These are phyloP conservation scores for Phytopythium chamaehyphon DNA, from an alignment of 352 stramenopile genomes.

Conservation along the genomic window DNA sequence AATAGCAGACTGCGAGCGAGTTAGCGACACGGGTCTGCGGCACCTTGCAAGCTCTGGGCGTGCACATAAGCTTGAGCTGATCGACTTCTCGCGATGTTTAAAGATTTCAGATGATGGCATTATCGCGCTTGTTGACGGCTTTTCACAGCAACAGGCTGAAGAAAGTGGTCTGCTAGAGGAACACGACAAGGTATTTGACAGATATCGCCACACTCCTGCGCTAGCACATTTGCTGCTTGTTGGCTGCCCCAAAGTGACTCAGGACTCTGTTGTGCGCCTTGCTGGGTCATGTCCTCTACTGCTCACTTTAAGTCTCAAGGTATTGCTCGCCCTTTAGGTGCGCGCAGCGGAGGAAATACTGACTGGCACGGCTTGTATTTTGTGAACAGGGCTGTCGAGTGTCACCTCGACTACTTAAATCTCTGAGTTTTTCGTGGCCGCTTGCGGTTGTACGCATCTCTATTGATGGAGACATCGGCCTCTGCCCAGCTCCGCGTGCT, in stretches of 20 bases:
- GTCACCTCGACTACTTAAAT: constrained; percentile 51
- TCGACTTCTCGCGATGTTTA: constrained; percentile 55
- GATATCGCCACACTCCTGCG: constrained; percentile 15
- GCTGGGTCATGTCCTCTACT: constrained; percentile 63
- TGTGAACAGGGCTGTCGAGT: constrained; percentile 45
- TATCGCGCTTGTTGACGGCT: constrained; percentile 44
- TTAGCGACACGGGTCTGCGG: constrained; percentile 53
- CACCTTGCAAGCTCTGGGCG: constrained; percentile 30
- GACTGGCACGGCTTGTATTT: too few relatives aligned
- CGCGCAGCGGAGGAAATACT: too few relatives aligned
- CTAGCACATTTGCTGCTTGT: constrained; percentile 55
- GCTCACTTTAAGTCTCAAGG: constrained; percentile 58
- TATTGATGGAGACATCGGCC: constrained; percentile 35
- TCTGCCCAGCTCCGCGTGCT: constrained; percentile 64
- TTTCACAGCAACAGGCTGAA: constrained; percentile 9
- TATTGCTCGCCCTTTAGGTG: neutral
- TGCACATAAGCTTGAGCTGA: constrained; percentile 54
- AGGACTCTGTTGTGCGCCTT: constrained; percentile 55
- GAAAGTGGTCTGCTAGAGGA: neutral
- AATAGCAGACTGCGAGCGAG: constrained; percentile 55
- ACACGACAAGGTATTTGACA: neutral
- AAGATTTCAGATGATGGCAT: constrained; percentile 54
- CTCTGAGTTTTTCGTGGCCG: constrained; percentile 61
- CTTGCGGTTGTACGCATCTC: constrained; percentile 48
- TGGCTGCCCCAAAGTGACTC: constrained; percentile 54